Base-by-base conservation (phyloP, 345 rosid genomes). In the Hibiscus trionum region DNA sequence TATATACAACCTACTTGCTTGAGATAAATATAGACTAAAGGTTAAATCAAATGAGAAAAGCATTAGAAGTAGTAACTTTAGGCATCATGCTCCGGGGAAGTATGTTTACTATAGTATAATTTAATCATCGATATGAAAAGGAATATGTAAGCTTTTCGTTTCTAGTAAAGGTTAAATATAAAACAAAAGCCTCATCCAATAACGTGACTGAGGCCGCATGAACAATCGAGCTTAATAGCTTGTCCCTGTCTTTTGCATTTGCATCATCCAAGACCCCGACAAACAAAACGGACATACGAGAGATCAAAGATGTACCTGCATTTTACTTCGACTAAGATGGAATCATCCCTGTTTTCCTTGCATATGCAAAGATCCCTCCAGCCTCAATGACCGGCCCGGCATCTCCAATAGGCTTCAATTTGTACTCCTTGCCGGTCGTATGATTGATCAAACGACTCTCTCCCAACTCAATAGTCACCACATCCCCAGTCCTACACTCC, bases 351-450 rank as follows among this genome's bases (percentile, higher is more conserved):
- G 93, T 81, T 72, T 80, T 81, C 76, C 97, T 84, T 1, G 98
- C 98, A 61, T 89, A 91, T 0, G 98, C 94, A 26, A 93, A 91
- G 11, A 93, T 90, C 44, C 88, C 97, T 1, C 97, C 97, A 26
- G 93, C 97, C 9, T 88, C 90, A 63, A 91, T 86, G 2, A 91
- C 97, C 0, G 97, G 97, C 0, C 97, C 97, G 0, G 91, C 91
- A 69, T 91, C 97, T n/a, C 98, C 98, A 66, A 90, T 90, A 0
- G 96, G 84, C 81, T 90, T 91, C 75, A 94, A 53, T 80, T 80
- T 85, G 42, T 88, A 94, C 79, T 90, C 90, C 77, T 90, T 94
- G 14, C 95, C 96, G 1, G 90, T 86, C 5, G 91, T 86, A 72
- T 94, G 97, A 80, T 94, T 94, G 11, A 87, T 88, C 87, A 94